phyloP scores from a whole-genome alignment of 2,329 filamentous ascomycete species.

The Neopestalotiopsis clavispora region DNA sequence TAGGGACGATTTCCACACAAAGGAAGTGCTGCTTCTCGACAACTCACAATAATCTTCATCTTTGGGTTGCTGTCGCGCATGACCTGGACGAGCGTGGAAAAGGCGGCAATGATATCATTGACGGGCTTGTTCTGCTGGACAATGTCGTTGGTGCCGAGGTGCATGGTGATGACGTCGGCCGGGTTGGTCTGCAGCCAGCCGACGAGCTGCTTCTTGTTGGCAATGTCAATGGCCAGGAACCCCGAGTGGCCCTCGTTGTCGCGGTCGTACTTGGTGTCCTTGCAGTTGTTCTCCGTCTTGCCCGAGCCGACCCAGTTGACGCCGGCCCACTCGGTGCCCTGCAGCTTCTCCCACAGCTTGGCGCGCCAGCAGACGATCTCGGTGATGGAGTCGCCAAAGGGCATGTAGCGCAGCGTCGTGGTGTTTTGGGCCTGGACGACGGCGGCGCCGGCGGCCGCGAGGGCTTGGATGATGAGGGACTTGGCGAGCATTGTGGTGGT shows the following conservation, averaged over 20 bases:
- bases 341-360: conserved; percentile 46
- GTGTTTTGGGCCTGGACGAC: conserved; percentile 31
- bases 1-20: too few relatives aligned
- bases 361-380: conserved; percentile 49
- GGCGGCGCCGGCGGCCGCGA: conserved; percentile 20
- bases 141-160: conserved; percentile 50
- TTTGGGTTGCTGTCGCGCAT: conserved; percentile 45
- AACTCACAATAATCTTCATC: conserved; percentile 48
- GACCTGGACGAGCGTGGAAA: conserved; percentile 41
- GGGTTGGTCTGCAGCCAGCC: conserved; percentile 47
- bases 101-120: conserved; percentile 44
- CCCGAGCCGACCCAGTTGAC: conserved; percentile 44
- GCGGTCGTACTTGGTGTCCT: conserved; percentile 43
- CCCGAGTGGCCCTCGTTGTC: conserved; percentile 50
- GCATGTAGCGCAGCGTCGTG: conserved; percentile 41
- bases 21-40: not conserved
- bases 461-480: conserved; percentile 25
- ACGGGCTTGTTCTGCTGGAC: conserved; percentile 44
- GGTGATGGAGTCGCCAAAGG: conserved; percentile 49
- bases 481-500: conserved; percentile 16
- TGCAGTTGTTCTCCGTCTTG: conserved; percentile 38
- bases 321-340: conserved; percentile 40
- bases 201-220: conserved; percentile 45
- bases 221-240: conserved; percentile 48
- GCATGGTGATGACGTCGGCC: conserved; percentile 50